Percentiles rank a stretch among this genome's conserved stretches.
Evolutionary conservation across 106 monocot genomes (phyloP).

Genomic region (Dendrobium huoshanense): DNA sequence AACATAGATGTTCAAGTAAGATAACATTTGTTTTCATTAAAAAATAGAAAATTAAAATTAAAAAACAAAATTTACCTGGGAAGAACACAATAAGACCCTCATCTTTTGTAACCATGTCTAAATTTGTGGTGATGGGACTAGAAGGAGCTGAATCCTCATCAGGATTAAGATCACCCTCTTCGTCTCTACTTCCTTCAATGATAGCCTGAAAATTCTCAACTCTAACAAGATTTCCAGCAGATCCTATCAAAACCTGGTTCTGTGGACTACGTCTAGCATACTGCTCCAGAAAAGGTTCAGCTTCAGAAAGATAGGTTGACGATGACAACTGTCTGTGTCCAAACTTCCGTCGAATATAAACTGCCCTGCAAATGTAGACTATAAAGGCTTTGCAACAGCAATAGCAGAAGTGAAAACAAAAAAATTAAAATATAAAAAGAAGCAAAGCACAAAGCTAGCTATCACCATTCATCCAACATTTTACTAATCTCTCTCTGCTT

Average conservation of each 20-base stretch:
- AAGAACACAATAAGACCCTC: slow-evolving; percentile 96
- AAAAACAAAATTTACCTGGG: slow-evolving; percentile 51
- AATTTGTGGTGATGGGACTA: slow-evolving; percentile 15
- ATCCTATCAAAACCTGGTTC: slow-evolving; percentile 74
- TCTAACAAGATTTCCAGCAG: slow-evolving; percentile 82
- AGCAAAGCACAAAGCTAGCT: slow-evolving; percentile 1
- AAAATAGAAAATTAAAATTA: not conserved
- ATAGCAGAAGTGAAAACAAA: not conserved
- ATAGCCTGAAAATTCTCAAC: slow-evolving; percentile 77
- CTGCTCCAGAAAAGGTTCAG: slow-evolving; percentile 94
- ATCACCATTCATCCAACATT: slow-evolving; percentile 98
- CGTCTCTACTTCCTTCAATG: slow-evolving; percentile 66
- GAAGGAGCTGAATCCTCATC: slow-evolving; percentile 23
- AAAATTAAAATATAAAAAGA: not conserved
- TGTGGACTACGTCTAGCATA: slow-evolving; percentile 75
- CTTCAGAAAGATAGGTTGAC: slow-evolving; percentile 80
- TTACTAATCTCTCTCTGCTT: slow-evolving; percentile 83
- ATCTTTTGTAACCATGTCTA: slow-evolving; percentile 57
- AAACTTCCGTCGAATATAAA: slow-evolving; percentile 82
- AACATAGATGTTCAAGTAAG: not conserved
- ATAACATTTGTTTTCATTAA: not conserved
- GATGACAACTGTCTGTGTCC: slow-evolving; percentile 73
- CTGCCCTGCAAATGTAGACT: slow-evolving; percentile 51
- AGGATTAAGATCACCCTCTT: slow-evolving; percentile 88
- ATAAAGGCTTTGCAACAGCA: not conserved